Conservation (phyloP, 257 asterid species). For the Nicotiana otophora region DNA sequence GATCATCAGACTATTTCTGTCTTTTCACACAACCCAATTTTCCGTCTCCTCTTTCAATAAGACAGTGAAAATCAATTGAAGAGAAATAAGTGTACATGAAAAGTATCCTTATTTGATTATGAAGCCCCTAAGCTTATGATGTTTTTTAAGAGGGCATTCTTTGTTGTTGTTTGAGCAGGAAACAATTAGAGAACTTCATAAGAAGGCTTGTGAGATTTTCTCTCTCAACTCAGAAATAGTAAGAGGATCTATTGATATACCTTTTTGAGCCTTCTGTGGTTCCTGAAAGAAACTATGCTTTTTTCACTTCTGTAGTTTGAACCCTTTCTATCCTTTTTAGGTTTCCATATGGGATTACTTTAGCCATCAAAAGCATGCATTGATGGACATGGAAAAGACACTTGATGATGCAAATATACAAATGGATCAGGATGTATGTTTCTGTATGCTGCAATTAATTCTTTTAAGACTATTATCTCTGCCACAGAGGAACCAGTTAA, state of each 20-base stretch:
- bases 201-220: slow-evolving; percentile 80
- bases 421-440: slow-evolving; percentile 99
- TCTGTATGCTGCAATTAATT: slow-evolving; percentile 19
- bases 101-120: not conserved
- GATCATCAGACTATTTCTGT: not conserved
- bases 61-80: not conserved
- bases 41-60: not conserved
- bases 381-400: slow-evolving; percentile 96
- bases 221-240: slow-evolving; percentile 73
- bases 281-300: slow-evolving; percentile 5
- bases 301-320: slow-evolving; percentile 8
- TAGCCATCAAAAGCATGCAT: slow-evolving; percentile 76
- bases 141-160: not conserved
- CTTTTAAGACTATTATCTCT: slow-evolving; percentile 16
- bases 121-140: not conserved
- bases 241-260: slow-evolving; percentile 22
- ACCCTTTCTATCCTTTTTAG: slow-evolving; percentile 31
- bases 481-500: slow-evolving; percentile 1
- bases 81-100: not conserved
- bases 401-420: slow-evolving; percentile 97
- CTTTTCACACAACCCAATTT: not conserved
- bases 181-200: slow-evolving; percentile 84
- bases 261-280: slow-evolving; percentile 14
- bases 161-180: slow-evolving; percentile 48
- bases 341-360: slow-evolving; percentile 87